Evolutionary conservation across 2,329 filamentous ascomycete genomes (phyloP).

Genomic region (Pyrenophora seminiperda): DNA sequence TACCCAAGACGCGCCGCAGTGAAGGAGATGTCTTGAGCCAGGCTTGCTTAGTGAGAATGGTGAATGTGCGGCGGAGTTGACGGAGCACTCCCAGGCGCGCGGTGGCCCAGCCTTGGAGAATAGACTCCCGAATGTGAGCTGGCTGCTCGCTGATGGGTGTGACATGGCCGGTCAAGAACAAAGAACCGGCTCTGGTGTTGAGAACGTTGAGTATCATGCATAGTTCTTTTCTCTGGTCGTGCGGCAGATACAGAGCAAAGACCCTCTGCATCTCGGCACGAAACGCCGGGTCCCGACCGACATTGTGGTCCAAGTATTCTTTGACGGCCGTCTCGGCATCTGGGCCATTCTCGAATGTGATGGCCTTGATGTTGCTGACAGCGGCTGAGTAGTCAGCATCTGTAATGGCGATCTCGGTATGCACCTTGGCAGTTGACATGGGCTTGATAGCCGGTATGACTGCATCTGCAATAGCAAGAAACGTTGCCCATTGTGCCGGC

Average conservation of each 20-base stretch:
- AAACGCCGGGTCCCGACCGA: slow-evolving; percentile 60
- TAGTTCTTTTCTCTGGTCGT: slow-evolving; percentile 56
- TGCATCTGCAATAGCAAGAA: slow-evolving; percentile 63
- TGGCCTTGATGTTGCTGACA: slow-evolving; percentile 43
- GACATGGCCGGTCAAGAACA: slow-evolving; percentile 70
- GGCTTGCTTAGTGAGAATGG: slow-evolving; percentile 59
- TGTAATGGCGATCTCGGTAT: slow-evolving; percentile 52
- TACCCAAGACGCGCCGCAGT: slow-evolving; percentile 63
- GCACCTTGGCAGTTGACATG: slow-evolving; percentile 41
- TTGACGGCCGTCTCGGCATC: slow-evolving; percentile 53
- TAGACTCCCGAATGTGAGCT: slow-evolving; percentile 62
- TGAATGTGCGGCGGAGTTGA: slow-evolving; percentile 61
- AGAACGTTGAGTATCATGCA: slow-evolving; percentile 59
- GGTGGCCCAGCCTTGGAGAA: slow-evolving; percentile 66
- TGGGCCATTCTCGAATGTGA: slow-evolving; percentile 35
- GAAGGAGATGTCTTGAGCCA: slow-evolving; percentile 63
- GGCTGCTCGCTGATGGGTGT: slow-evolving; percentile 67
- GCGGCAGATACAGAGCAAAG: slow-evolving; percentile 56
- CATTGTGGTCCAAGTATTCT: slow-evolving; percentile 60
- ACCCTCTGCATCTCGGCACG: slow-evolving; percentile 56
- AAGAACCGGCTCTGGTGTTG: slow-evolving; percentile 64
- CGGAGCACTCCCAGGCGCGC: slow-evolving; percentile 63
- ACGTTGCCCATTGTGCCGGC: slow-evolving; percentile 62
- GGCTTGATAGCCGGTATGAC: slow-evolving; percentile 64
- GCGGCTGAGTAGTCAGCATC: slow-evolving; percentile 58